Evolutionary conservation across 306 rosid species (phyloP).

Genomic region (Citrullus mucosospermus): DNA sequence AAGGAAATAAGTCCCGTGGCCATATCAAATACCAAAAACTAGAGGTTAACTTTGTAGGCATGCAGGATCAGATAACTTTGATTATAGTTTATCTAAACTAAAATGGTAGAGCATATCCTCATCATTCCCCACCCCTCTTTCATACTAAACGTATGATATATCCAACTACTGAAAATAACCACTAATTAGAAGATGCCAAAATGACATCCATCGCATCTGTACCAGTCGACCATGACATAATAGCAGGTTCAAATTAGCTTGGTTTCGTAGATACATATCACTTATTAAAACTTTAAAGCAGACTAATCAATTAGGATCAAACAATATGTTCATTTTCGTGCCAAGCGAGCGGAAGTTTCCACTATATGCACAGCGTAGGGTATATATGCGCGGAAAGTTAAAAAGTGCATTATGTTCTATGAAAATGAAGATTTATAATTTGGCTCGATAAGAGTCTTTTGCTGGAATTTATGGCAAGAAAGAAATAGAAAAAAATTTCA

Average conservation of each 20-base stretch:
- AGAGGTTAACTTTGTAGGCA: not conserved
- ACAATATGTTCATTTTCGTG: not conserved
- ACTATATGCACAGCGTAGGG: not conserved
- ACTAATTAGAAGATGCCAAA: not conserved
- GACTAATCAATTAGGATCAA: not conserved
- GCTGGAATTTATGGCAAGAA: too few species aligned
- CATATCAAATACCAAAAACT: not conserved
- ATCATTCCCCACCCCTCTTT: not conserved
- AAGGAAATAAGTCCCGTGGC: not conserved
- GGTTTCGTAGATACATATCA: not conserved
- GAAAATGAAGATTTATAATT: not conserved
- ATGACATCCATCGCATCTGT: not conserved
- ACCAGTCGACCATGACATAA: not conserved
- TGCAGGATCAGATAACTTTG: not conserved
- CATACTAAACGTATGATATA: not conserved
- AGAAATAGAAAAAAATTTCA: too few species aligned
- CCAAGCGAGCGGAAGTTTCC: not conserved
- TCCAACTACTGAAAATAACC: not conserved
- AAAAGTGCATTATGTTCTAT: not conserved
- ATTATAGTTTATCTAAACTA: not conserved
- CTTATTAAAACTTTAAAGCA: not conserved
- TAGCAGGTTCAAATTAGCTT: not conserved
- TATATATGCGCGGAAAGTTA: not conserved
- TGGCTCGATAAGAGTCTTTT: not conserved
- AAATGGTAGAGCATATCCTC: conserved; percentile 5